Evolutionary conservation across 2,329 filamentous ascomycete genomes (phyloP).

Genomic region (Diaporthe sp.): DNA sequence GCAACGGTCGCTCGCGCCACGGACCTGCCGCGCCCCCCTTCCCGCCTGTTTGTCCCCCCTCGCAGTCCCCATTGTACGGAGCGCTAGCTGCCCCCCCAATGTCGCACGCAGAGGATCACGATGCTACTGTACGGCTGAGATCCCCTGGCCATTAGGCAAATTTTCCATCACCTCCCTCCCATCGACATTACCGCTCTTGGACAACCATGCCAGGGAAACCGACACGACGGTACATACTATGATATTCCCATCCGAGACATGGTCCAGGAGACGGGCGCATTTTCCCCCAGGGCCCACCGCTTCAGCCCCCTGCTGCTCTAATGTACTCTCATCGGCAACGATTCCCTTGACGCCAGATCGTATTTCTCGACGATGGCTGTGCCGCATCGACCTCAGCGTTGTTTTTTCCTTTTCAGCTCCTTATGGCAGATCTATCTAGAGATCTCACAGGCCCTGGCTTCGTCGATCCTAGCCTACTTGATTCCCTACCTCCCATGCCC

Average conservation of each 20-base stretch:
- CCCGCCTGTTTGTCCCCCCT: neutral
- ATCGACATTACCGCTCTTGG: neutral
- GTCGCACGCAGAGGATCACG: conserved; percentile 3
- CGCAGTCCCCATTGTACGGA: conserved; percentile 7
- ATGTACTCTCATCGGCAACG: conserved; percentile 6
- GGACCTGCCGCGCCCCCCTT: conserved; percentile 23
- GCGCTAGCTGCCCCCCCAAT: neutral
- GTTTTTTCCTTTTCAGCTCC: conserved; percentile 21
- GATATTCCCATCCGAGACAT: conserved; percentile 8
- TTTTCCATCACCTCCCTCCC: neutral
- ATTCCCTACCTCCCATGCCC: neutral
- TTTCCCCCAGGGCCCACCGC: conserved; percentile 1
- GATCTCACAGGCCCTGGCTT: neutral
- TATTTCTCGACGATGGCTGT: conserved; percentile 17
- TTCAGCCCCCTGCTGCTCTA: neutral
- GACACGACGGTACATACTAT: neutral
- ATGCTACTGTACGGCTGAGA: conserved; percentile 16
- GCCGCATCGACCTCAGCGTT: neutral
- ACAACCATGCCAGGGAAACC: neutral
- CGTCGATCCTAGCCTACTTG: neutral
- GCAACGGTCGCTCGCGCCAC: conserved; percentile 31
- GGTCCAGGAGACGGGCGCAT: neutral
- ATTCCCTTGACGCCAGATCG: conserved; percentile 14
- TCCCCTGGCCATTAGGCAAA: neutral
- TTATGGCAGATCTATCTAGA: neutral